Evolutionary conservation across 306 rosid genomes (phyloP), one percentile per base, ranked within the genome.

Genomic region (Bauhinia variegata): DNA sequence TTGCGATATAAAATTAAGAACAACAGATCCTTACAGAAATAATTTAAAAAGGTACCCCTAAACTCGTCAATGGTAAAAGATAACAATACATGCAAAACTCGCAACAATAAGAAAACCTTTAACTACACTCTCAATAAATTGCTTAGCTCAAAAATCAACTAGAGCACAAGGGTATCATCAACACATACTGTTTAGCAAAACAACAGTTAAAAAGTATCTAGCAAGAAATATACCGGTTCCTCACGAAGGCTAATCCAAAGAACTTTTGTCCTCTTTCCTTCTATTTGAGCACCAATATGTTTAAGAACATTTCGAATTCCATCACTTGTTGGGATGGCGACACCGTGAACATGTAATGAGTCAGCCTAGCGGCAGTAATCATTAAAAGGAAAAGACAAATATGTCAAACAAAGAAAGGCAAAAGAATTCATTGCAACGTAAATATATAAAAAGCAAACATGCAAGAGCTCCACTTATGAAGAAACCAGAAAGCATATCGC

Each of bases 211-310:
- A 42, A 12, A 49, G 42, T 17, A 37, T 61, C 15, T 38, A 5
- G 68, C 15, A 43, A 16, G 8, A 46, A 42, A 37, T 9, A 23
- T 83, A 91, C 97, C 67, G 96, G 95, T 72, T 91, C 97, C 80
- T 91, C 97, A 1, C 97, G 96, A 60, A 91, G 97, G 65, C 71
- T 91, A 63, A 91, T 85, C 97, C 97, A 91, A 47, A 87, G 96
- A 75, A 91, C 81, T 41, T 76, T 80, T 3, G 79, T 55, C 50
- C 32, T 64, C 54, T 81, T 82, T 17, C 83, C 74, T 61, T 80
- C 77, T 10, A 43, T 46, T 50, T 78, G 92, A 65, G 89, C 89
- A 52, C 88, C 88, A 79, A 92, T 80, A 68, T 87, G 87, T 65
- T 83, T 76, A 16, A 92, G 92, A 85, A 92, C 95, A 46, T 92